Evolutionary conservation across 805 yeast species (phyloP).

Genomic region (Barnettozyma siamensis): DNA sequence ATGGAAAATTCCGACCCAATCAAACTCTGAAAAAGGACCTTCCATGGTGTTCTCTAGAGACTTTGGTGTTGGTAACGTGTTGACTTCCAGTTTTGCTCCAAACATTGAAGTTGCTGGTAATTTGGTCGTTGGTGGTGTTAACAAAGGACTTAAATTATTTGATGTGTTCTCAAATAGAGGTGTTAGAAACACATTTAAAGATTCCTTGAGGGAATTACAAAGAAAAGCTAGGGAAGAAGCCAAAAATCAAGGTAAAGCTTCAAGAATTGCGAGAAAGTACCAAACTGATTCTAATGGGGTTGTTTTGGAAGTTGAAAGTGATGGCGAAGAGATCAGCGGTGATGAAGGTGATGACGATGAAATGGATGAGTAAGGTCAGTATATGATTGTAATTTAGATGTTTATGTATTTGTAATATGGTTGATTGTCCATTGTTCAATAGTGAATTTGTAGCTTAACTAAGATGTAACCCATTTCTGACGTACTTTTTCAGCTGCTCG

Average conservation of each 20-base stretch:
- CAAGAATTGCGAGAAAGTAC: conserved; percentile 75
- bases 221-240: conserved; percentile 54
- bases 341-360: conserved; percentile 35
- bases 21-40: conserved; percentile 42
- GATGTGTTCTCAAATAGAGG: conserved; percentile 80
- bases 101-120: conserved; percentile 84
- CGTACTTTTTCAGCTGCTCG: too few relatives aligned
- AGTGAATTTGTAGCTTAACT: too few relatives aligned
- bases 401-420: neutral
- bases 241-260: conserved; percentile 47
- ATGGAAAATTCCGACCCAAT: conserved; percentile 63
- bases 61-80: conserved; percentile 90
- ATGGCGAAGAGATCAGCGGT: conserved; percentile 55
- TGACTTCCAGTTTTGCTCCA: conserved; percentile 75
- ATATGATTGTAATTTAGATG: neutral
- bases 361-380: conserved; percentile 9
- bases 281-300: conserved; percentile 44
- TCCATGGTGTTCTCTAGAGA: conserved; percentile 88
- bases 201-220: conserved; percentile 52
- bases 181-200: conserved; percentile 64
- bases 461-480: too few relatives aligned
- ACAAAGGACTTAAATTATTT: conserved; percentile 84
- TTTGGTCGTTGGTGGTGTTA: conserved; percentile 81
- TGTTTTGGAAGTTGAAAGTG: conserved; percentile 57
- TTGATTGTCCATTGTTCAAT: too few relatives aligned